Evolutionary conservation across 1,284 basidiomycete species (phyloP), one percentile per base, ranked within the genome.

Genomic region (Ustilago crameri): DNA sequence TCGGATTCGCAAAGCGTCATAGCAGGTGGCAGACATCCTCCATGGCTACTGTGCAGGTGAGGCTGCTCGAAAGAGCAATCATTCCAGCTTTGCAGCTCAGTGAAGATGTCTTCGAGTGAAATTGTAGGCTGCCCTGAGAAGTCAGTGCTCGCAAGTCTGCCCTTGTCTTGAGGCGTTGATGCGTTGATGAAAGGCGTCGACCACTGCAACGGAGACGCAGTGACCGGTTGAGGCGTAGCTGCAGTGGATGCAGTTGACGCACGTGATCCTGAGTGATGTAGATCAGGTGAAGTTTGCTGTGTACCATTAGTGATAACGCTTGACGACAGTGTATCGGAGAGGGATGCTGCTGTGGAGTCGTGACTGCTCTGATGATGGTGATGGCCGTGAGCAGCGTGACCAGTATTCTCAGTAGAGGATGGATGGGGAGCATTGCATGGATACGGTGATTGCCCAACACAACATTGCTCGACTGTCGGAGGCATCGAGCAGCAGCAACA

Each of bases 401-500:
- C 43, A 27, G 34, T 17, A 12, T 27, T 23, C 0, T 59, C 56
- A 20, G 42, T 48, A 1, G 51, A 43, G 2, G 49, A 53, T 22
- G 54, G 12, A 20, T 54, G 59, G 24, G 44, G 37, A 2, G 49
- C 24, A n/a, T 20, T 49, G 47, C 61, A 60, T 2, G 56, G 49
- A 18, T 54, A 53, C 1, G 56, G 52, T 12, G 55, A 42, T 18
- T 43, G 38, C 4, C 51, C 65, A 9, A 68, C 50, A 40, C 60
- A 68, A 49, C 60, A 68, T 24, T 73, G 60, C n/a, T 73, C 69
- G 8, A 56, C 44, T 14, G 51, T 53, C 3, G 70, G 56, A n/a
- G 64, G 55, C 47, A 68, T 64, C 3, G 64, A 63, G 38, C 70
- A 73, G 48, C 70, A 73, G 37, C 70, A 73, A 41, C 65, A 73